Percentiles rank a stretch among this genome's conserved stretches.
Conservation (phyloP, 1,139 yeast species). For the Blastobotrys aristatus region DNA sequence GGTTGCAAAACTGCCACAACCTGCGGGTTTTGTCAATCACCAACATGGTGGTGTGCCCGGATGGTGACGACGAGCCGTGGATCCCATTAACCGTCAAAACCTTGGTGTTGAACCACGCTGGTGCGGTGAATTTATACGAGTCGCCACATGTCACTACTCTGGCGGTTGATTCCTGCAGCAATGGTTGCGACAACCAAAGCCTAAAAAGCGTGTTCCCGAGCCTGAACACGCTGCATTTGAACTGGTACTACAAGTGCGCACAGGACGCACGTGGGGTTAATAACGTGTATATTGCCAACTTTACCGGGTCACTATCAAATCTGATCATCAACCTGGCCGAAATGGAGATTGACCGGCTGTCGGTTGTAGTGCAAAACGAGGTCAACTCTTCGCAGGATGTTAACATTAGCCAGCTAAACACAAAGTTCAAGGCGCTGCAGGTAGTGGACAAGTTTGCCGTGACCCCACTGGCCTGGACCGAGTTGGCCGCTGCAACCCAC, state of each 20-base stretch:
- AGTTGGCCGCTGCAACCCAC: background rate
- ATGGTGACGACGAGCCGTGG: background rate
- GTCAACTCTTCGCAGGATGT: background rate
- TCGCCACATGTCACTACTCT: background rate
- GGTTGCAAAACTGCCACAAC: background rate
- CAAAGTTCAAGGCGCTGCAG: background rate
- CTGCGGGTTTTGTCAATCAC: background rate
- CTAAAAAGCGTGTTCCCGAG: background rate
- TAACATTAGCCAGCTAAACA: background rate
- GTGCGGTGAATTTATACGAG: background rate
- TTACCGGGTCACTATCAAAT: background rate
- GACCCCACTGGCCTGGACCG: background rate
- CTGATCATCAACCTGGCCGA: background rate
- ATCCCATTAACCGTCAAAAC: conserved; percentile 1
- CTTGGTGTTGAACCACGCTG: background rate
- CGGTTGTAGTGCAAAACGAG: background rate
- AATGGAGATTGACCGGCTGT: background rate
- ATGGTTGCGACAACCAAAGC: background rate
- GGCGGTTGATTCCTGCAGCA: background rate
- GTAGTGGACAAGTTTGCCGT: background rate
- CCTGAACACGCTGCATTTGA: conserved; percentile 1
- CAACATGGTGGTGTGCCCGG: background rate
- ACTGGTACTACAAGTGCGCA: background rate
- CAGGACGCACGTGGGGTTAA: background rate
- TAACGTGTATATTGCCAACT: conserved; percentile 1